These are phyloP conservation scores for Rhizophagus sp. DNA, from an alignment of 192 early-diverging fungal genomes.

Conservation along the genomic window DNA sequence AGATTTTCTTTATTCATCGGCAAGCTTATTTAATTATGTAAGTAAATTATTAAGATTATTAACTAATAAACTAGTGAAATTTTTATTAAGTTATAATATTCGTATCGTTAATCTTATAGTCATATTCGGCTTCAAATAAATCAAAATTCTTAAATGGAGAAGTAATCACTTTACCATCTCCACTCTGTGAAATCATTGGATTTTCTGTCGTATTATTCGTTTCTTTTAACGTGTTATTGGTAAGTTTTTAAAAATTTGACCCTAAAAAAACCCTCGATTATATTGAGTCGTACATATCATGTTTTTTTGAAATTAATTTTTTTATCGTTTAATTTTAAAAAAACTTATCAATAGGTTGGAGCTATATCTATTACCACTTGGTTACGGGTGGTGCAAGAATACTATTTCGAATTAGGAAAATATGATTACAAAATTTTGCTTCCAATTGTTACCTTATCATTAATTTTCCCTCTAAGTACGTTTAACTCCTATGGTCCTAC, in stretches of 20 bases:
- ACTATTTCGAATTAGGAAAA: neutral
- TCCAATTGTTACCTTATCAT: neutral
- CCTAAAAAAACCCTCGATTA: no score
- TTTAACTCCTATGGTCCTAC: neutral
- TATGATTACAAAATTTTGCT: slow-evolving; percentile 4
- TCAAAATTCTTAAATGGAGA: neutral
- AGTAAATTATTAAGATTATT: no score
- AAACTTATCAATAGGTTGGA: neutral
- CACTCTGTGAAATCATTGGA: neutral
- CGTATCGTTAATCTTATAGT: neutral
- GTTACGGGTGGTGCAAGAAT: neutral
- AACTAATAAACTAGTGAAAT: no score
- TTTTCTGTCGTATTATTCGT: no score
- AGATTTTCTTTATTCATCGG: neutral
- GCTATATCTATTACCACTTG: neutral
- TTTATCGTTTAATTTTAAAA: no score
- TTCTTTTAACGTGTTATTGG: neutral
- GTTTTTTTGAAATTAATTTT: no score
- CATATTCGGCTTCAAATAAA: neutral
- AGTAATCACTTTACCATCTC: neutral
- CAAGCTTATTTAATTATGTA: neutral
- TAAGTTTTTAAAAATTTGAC: neutral
- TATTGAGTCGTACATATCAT: no score
- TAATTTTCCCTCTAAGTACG: neutral
- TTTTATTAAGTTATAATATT: no score